phyloP scores from a whole-genome alignment of 805 yeast species.

The Nakazawaea ishiwadae region DNA sequence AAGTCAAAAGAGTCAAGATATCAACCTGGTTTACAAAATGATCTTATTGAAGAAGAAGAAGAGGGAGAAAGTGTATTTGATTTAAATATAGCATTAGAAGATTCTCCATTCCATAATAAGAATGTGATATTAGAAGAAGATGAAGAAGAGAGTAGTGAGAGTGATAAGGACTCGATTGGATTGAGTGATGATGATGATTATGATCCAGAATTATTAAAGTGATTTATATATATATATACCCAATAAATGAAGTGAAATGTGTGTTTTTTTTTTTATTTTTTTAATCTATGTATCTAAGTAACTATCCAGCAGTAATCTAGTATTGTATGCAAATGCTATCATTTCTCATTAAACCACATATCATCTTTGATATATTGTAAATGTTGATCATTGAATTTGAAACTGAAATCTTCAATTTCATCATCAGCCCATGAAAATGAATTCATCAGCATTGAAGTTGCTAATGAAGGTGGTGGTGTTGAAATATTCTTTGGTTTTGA shows the following conservation, averaged over 20 bases:
- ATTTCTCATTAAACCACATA: background rate
- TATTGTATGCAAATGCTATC: no score
- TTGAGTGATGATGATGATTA: no score
- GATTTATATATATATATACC: no score
- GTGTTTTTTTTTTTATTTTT: no score
- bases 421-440: conserved; percentile 13
- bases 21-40: conserved; percentile 19
- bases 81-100: conserved; percentile 7
- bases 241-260: no score
- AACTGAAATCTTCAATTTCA: background rate
- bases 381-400: no score
- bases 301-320: no score
- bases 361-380: conserved; percentile 5
- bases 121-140: no score
- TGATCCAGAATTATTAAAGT: no score
- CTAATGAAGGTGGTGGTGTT: conserved; percentile 8
- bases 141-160: no score
- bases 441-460: conserved; percentile 2
- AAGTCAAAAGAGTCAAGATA: conserved; percentile 13
- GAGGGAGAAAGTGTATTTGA: conserved; percentile 13
- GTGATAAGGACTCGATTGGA: no score
- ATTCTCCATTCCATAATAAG: background rate
- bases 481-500: background rate
- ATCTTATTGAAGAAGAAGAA: conserved; percentile 20
- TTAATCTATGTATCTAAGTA: no score